phyloP scores from a whole-genome alignment of 1,284 basidiomycete genomes.

The Moniliella sp. region DNA sequence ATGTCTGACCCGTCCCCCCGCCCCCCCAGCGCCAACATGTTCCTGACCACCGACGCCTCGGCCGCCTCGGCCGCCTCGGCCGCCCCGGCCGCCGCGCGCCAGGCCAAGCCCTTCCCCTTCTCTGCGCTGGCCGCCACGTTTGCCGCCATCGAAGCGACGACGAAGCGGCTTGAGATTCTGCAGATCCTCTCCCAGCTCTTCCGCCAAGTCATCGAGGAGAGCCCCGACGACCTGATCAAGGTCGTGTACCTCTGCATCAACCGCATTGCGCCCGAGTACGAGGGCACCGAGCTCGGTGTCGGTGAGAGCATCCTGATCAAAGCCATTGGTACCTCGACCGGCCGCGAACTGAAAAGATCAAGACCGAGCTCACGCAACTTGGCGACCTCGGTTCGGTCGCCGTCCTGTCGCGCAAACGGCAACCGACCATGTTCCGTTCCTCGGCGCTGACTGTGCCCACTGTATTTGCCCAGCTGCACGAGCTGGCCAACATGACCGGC shows the following conservation, averaged over 20 bases:
- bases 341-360: constrained; percentile 59
- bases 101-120: neutral
- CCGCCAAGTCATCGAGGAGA: constrained; percentile 64
- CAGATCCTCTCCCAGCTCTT: constrained; percentile 69
- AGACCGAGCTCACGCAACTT: constrained; percentile 73
- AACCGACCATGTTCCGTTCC: constrained; percentile 82
- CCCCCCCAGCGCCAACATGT: neutral
- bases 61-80: too few relatives aligned
- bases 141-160: constrained; percentile 73
- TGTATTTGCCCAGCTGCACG: constrained; percentile 38
- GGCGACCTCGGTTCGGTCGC: constrained; percentile 90
- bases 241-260: constrained; percentile 93
- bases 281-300: constrained; percentile 84
- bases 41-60: too few relatives aligned
- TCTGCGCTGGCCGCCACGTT: constrained; percentile 63
- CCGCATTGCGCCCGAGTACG: constrained; percentile 81
- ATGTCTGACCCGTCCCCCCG: neutral
- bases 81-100: neutral
- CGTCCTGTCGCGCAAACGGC: constrained; percentile 78
- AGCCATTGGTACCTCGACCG: constrained; percentile 82
- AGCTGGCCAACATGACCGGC: constrained; percentile 50
- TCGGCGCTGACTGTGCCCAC: constrained; percentile 67
- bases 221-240: constrained; percentile 56
- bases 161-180: constrained; percentile 82
- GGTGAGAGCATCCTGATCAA: constrained; percentile 86